Evolutionary conservation across 2,329 filamentous ascomycete species (phyloP), one percentile per base, ranked within the genome.

Genomic region (Xylariaceae sp.): DNA sequence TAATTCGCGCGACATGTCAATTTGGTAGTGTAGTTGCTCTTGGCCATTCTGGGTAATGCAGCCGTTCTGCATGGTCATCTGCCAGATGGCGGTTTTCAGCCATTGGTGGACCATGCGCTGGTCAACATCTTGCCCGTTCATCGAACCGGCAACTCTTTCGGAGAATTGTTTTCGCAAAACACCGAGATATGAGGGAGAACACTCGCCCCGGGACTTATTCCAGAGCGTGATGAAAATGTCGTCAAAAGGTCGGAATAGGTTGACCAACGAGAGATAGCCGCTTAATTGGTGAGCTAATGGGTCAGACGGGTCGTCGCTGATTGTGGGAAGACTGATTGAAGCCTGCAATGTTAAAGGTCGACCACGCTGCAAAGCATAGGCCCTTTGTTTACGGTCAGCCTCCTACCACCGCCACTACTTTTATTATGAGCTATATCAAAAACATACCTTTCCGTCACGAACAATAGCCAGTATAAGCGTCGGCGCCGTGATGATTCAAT

Each of bases 381-480:
- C 83, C 73, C 85, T 80, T 71, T 34, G n/a, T 42, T 39, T 49
- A 8, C 49, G 39, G 60, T 55, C 53, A 62, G 60, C 62, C 48
- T 65, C 4, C 35, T 53, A 57, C 6, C 17, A 23, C 13, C 2
- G 11, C 3, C 10, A n/a, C 1, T 30, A 30, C 23, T 30, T 30
- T 30, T 30, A 5, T 44, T 17, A 13, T 15, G 5, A 48, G 8
- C n/a, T 17, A 48, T 30, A 30, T 23, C 7, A 50, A 50, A 50
- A 10, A 68, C 74, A 67, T 73, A 87, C 85, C 88, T 83, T 75
- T 92, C 88, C 7, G 85, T 85, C 0, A 88, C 79, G 67, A 88
- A 87, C 7, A 91, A 76, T 8, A 91, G 77, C 88, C 88, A 92
- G 69, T 86, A 92, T 0, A 91, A 76, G 37, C 88, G 81, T 58